Evolutionary conservation across 2,329 filamentous ascomycete species (phyloP), one percentile per base, ranked within the genome.

Genomic region (Calcarisporium arbuscula): DNA sequence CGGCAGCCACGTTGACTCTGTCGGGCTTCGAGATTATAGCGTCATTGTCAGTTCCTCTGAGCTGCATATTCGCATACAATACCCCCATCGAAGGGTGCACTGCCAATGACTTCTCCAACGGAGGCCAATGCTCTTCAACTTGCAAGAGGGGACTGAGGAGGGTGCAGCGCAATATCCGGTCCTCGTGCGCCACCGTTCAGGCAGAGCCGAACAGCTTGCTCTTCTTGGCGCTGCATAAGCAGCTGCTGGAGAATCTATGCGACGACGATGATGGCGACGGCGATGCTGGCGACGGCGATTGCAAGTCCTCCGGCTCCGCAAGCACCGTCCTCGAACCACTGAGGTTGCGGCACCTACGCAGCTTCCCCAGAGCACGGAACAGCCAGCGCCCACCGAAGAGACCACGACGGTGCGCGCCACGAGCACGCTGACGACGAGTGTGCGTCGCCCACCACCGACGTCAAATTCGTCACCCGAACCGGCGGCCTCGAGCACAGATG

Each of bases 1-100:
- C 51, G 6, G 53, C 39, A 28, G 29, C 35, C n/a, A 43, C 41
- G 2, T 33, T 56, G n/a, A 50, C 46, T 5, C 54, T 70, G 19
- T 56, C 61, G 29, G 57, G 57, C 43, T 62, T 70, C 36, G 54
- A 68, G 35, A 49, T 57, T 27, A 54, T 70, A 35, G 49, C 54
- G n/a, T 50, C 57, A 9, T 40, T 54, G n/a, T 46, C 54, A 5
- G 50, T 62, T 8, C 56, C 63, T 1, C 35, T 61, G 22, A 44
- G 43, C 27, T 70, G 67, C 43, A 49, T 59, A 11, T 44, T 57
- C 23, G 64, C 61, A 21, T 70, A 70, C 50, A 61, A 64, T 43
- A 49, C 52, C 6, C 56, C 57, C 5, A 57, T 70, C 18, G 27
- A 36, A n/a, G 54, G 56, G 32, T 70, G 67, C 46, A 37, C 33